These are phyloP conservation scores for Planoprotostelium fungivorum DNA, from an alignment of 78 protist species.

Conservation along the genomic window DNA sequence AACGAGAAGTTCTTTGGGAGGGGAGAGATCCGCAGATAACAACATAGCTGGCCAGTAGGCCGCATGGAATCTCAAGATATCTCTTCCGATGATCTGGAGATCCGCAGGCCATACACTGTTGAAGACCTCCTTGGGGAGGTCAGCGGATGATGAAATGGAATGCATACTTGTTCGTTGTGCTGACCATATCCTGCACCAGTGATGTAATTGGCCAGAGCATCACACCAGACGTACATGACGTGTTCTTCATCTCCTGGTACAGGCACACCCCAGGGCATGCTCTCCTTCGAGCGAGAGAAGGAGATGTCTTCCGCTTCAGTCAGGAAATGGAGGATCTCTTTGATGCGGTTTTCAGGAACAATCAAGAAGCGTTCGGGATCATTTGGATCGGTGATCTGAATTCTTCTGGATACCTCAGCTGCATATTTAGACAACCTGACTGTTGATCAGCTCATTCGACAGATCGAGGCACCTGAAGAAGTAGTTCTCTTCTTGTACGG, in stretches of 20 bases:
- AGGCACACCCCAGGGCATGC: constrained; percentile 87
- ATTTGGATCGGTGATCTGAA: not conserved
- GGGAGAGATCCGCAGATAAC: constrained; percentile 20
- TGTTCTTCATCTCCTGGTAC: constrained; percentile 84
- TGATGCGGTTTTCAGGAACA: not conserved
- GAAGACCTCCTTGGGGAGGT: not conserved
- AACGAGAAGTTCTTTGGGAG: constrained; percentile 57
- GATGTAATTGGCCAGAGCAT: constrained; percentile 94
- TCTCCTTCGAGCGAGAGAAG: constrained; percentile 66
- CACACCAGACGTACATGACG: constrained; percentile 97
- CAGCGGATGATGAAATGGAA: too few species aligned
- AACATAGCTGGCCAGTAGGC: constrained; percentile 96
- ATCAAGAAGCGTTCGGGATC: not conserved
- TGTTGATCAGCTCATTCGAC: not conserved
- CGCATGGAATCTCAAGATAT: constrained; percentile 90
- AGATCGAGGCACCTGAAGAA: constrained; percentile 53
- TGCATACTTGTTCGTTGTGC: too few species aligned
- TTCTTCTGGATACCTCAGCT: not conserved
- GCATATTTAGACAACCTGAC: not conserved
- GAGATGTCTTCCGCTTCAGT: constrained; percentile 55
- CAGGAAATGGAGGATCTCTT: not conserved
- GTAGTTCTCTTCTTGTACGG: constrained; percentile 73
- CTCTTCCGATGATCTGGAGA: constrained; percentile 92
- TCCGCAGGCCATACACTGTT: constrained; percentile 27
- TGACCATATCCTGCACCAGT: constrained; percentile 70